A percentile compares a stretch with the other conserved stretches of the same genome.
Evolutionary conservation across 2,329 filamentous ascomycete genomes (phyloP).

Genomic region (Hymenoscyphus salicellus): DNA sequence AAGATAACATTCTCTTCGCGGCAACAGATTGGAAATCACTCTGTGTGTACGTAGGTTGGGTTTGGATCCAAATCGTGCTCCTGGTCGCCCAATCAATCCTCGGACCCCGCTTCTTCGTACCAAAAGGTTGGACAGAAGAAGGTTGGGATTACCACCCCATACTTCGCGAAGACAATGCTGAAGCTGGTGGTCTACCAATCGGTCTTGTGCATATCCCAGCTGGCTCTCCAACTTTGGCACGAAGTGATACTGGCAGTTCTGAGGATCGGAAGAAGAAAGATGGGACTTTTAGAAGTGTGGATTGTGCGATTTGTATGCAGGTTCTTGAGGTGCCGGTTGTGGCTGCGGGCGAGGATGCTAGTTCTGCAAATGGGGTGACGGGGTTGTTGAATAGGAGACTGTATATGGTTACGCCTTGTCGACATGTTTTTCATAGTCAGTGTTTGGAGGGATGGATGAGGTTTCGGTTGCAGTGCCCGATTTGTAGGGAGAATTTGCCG

Average conservation of each 20-base stretch:
- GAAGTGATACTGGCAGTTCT: slow-evolving; percentile 18
- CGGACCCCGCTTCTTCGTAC: slow-evolving; percentile 83
- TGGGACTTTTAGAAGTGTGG: slow-evolving; percentile 55
- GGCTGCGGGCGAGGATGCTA: slow-evolving; percentile 52
- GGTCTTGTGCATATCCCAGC: slow-evolving; percentile 53
- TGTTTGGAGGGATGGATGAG: slow-evolving; percentile 97
- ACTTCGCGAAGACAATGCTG: slow-evolving; percentile 75
- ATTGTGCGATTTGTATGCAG: slow-evolving; percentile 95
- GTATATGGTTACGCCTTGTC: slow-evolving; percentile 97
- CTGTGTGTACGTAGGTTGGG: slow-evolving; percentile 65
- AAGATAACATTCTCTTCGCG: slow-evolving; percentile 78
- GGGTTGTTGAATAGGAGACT: slow-evolving; percentile 73
- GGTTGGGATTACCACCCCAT: slow-evolving; percentile 96
- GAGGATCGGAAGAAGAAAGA: slow-evolving; percentile 45
- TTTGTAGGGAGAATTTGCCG: slow-evolving; percentile 85
- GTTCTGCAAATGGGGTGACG: slow-evolving; percentile 48
- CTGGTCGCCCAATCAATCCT: slow-evolving; percentile 81
- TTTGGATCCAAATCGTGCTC: slow-evolving; percentile 80
- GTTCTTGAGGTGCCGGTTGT: slow-evolving; percentile 85
- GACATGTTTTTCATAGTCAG: slow-evolving; percentile 89
- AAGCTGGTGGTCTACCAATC: slow-evolving; percentile 77
- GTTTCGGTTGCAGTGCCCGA: slow-evolving; percentile 88
- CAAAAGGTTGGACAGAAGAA: slow-evolving; percentile 63
- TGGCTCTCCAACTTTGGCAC: slow-evolving; percentile 22
- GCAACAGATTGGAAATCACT: slow-evolving; percentile 66